These are phyloP conservation scores for Citrullus mucosospermus DNA, from an alignment of 306 rosid genomes.

Conservation along the genomic window DNA sequence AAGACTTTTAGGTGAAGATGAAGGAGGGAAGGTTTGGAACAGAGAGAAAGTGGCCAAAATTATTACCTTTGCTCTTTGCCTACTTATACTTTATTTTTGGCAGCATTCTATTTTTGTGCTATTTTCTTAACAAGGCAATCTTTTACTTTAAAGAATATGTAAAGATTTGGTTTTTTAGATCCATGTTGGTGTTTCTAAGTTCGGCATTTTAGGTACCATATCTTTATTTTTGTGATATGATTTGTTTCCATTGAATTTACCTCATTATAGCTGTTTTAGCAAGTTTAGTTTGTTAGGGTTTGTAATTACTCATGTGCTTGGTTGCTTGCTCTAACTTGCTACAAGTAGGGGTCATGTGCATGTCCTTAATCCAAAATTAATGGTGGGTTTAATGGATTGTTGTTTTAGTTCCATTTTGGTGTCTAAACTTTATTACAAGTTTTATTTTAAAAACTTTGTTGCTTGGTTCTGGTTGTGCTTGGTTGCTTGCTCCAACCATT, in stretches of 20 bases:
- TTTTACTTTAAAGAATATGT: not conserved
- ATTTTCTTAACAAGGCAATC: not conserved
- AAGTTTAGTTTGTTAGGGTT: not conserved
- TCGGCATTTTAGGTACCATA: not conserved
- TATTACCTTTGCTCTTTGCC: not conserved
- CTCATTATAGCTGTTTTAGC: not conserved
- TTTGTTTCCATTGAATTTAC: not conserved
- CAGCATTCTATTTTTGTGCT: not conserved
- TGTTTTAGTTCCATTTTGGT: no score
- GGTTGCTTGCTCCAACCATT: not conserved
- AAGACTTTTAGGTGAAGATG: not conserved
- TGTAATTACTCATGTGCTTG: not conserved
- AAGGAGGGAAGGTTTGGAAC: not conserved
- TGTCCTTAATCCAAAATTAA: not conserved
- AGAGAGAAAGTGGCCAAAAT: constrained; percentile 2
- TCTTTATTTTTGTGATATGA: not conserved
- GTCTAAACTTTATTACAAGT: not conserved
- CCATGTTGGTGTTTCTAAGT: not conserved
- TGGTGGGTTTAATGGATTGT: no score
- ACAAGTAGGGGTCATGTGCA: not conserved
- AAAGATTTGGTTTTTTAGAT: not conserved
- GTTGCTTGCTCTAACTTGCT: not conserved
- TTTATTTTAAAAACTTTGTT: no score
- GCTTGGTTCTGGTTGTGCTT: no score
- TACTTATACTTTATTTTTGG: constrained; percentile 3